A percentile compares a stretch with the other conserved stretches of the same genome.
phyloP scores from a whole-genome alignment of 345 rosid genomes.

The Anastatica hierochuntica region DNA sequence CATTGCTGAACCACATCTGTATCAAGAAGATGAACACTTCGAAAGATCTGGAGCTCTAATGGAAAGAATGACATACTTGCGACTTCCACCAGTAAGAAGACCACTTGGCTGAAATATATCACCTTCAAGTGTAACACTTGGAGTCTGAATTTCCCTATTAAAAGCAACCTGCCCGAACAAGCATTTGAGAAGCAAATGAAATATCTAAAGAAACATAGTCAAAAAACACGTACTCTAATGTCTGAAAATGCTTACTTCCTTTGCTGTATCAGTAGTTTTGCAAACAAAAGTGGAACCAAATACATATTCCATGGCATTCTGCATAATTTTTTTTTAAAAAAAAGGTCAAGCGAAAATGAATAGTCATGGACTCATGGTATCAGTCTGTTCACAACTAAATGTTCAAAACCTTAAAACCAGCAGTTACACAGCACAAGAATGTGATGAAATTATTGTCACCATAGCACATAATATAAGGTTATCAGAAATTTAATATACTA shows the following conservation, averaged over 20 bases:
- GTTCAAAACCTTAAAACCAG: not conserved
- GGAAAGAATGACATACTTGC: conserved; percentile 43
- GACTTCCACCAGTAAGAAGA: conserved; percentile 95
- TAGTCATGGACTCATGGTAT: not conserved
- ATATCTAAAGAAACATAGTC: not conserved
- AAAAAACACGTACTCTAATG: not conserved
- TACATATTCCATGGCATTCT: conserved; percentile 41
- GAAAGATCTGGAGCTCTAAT: conserved; percentile 1
- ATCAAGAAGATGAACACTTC: not conserved
- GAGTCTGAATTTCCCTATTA: conserved; percentile 52
- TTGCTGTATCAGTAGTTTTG: conserved; percentile 72
- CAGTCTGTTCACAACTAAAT: not conserved
- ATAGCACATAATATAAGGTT: too few relatives aligned
- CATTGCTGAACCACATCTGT: conserved; percentile 1
- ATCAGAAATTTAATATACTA: conserved; percentile 1
- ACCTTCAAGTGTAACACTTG: conserved; percentile 92
- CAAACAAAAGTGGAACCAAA: conserved; percentile 78
- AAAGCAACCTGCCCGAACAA: conserved; percentile 67
- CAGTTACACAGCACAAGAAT: not conserved
- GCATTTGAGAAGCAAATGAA: conserved; percentile 3
- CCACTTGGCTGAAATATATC: conserved; percentile 96
- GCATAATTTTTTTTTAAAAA: conserved; percentile 27
- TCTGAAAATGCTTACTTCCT: conserved; percentile 51
- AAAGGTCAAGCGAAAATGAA: not conserved
- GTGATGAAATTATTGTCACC: not conserved